Evolutionary conservation across 352 stramenopile species (phyloP).

Genomic region (Globisporangium takayamanum): DNA sequence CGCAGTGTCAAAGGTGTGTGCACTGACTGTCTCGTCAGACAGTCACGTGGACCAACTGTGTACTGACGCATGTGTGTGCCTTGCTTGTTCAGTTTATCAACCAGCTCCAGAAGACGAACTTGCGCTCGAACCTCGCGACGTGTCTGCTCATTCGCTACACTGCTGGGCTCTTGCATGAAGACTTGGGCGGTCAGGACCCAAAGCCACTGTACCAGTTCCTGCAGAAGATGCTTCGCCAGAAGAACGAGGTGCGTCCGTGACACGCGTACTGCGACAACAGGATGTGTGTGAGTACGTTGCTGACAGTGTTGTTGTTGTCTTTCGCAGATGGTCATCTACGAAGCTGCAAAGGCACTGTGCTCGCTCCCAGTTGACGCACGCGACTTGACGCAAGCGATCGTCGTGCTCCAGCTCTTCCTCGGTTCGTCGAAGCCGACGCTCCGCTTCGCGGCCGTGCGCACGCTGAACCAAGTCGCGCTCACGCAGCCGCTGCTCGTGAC

Average conservation of each 20-base stretch:
- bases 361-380: conserved; percentile 93
- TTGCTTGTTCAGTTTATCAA: conserved; percentile 46
- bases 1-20: conserved; percentile 91
- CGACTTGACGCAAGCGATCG: conserved; percentile 95
- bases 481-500: conserved; percentile 94
- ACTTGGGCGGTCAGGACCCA: conserved; percentile 75
- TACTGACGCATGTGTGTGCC: not conserved
- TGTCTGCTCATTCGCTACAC: conserved; percentile 98
- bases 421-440: conserved; percentile 93
- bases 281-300: not conserved
- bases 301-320: not conserved
- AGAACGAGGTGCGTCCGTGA: conserved; percentile 71
- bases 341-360: conserved; percentile 96
- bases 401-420: conserved; percentile 94
- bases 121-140: conserved; percentile 92
- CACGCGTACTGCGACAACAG: not conserved
- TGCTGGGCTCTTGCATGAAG: conserved; percentile 84
- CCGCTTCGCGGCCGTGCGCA: conserved; percentile 96
- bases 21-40: too few relatives aligned
- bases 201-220: conserved; percentile 87
- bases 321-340: conserved; percentile 98
- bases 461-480: conserved; percentile 89
- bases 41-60: not conserved
- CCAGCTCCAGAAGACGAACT: conserved; percentile 90
- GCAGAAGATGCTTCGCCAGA: conserved; percentile 95